Evolutionary conservation across 257 asterid genomes (phyloP).

Genomic region (Anisodus acutangulus): DNA sequence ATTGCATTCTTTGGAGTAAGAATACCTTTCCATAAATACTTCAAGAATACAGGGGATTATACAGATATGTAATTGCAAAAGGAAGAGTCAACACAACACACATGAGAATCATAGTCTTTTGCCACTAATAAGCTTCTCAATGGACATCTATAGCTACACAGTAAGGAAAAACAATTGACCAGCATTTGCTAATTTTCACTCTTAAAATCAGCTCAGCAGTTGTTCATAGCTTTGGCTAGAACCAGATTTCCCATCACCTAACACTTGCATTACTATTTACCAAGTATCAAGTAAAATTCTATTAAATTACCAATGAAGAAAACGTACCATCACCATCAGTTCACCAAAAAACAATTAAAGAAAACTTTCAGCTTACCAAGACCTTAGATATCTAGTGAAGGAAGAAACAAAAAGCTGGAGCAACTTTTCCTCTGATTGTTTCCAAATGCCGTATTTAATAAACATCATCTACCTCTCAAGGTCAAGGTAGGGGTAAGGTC

Average conservation of each 20-base stretch:
- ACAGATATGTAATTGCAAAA: neutral
- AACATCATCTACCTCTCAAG: too few species aligned
- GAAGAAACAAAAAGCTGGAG: too few species aligned
- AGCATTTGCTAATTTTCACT: neutral
- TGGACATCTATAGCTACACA: neutral
- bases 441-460: too few species aligned
- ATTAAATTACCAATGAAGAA: neutral
- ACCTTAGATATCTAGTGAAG: neutral
- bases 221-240: neutral
- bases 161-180: too few species aligned
- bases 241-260: neutral
- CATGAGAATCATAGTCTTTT: neutral
- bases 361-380: neutral
- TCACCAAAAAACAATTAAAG: neutral
- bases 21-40: too few species aligned
- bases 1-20: slow-evolving; percentile 8
- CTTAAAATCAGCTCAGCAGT: neutral
- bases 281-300: neutral
- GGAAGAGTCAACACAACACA: neutral
- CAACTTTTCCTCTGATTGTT: too few species aligned
- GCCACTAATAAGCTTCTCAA: neutral
- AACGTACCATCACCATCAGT: neutral
- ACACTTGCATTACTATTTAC: neutral
- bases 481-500: too few species aligned
- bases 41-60: neutral